Evolutionary conservation across 2,329 filamentous ascomycete species (phyloP), one percentile per base, ranked within the genome.

Genomic region (Pseudocercospora eumusae): DNA sequence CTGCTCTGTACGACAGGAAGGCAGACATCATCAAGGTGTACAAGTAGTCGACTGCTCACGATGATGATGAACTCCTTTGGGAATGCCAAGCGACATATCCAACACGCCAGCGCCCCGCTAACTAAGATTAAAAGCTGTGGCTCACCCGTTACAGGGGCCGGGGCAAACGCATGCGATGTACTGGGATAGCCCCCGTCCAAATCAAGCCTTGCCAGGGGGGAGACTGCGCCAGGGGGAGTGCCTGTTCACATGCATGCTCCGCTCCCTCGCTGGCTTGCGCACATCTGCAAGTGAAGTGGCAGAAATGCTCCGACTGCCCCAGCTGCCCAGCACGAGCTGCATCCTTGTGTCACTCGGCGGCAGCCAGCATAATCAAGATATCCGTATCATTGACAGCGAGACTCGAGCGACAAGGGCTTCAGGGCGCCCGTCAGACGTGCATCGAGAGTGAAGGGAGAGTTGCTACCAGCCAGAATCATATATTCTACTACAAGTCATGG

Each of bases 391-490:
- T 62, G 66, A 69, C 64, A 40, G n/a, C 13, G 15, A 21, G 23
- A 27, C 15, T 40, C 13, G 15, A 21, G 25, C n/a, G 49, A 25
- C 49, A 52, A 52, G 44, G 44, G 20, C 31, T 31, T 44, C 49
- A 58, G 50, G 61, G 60, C 63, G 62, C 54, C 61, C 65, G 66
- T 69, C 69, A 70, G 65, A 66, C 68, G 65, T 66, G 63, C 66
- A 66, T 67, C 58, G 59, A 65, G 60, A 57, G 62, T 60, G 61
- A 61, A 45, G 56, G 63, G 27, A 18, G 18, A 11, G 13, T n/a
- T 21, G 50, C 49, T 18, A 53, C 28, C 50, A 31, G n/a, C n/a
- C n/a, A n/a, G n/a, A n/a, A n/a, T n/a, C n/a, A n/a, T n/a, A n/a
- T n/a, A n/a, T n/a, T n/a, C n/a, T n/a, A n/a, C n/a, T n/a, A n/a